Conservation (phyloP, 2,329 filamentous ascomycete species). For the Zalaria sp. region DNA sequence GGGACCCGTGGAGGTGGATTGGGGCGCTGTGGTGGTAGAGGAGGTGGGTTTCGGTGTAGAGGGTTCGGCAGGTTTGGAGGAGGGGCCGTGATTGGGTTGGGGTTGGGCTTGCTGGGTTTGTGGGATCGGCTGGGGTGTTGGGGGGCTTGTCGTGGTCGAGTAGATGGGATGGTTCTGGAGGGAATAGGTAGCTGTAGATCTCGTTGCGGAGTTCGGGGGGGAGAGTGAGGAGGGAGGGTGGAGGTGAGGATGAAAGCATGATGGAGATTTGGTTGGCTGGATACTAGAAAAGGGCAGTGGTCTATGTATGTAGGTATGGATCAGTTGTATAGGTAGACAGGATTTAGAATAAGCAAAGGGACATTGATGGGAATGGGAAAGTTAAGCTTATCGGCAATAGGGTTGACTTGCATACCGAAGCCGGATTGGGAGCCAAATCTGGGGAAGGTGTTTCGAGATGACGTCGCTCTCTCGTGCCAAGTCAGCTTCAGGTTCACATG, state of each 20-base stretch:
- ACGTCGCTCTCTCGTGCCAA: too few species aligned
- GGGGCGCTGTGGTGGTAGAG: conserved; percentile 15
- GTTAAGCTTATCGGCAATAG: too few species aligned
- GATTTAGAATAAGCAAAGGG: neutral
- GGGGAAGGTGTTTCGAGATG: too few species aligned
- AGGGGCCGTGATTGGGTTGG: neutral
- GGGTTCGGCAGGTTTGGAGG: conserved; percentile 5
- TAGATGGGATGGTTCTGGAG: neutral
- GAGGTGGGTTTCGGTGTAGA: conserved; percentile 8
- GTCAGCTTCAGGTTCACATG: too few species aligned
- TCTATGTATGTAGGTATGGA: conserved; percentile 1
- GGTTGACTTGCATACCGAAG: too few species aligned
- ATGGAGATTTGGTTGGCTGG: too few species aligned
- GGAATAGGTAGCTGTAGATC: conserved; percentile 7
- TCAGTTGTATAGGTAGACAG: neutral
- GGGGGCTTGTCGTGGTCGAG: neutral
- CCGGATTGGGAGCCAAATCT: too few species aligned
- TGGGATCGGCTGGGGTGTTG: neutral
- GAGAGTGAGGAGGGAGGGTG: conserved; percentile 4
- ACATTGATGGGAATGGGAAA: conserved; percentile 2
- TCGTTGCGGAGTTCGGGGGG: conserved; percentile 7
- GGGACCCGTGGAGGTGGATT: conserved; percentile 14
- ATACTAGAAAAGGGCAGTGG: too few species aligned
- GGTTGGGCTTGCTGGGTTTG: too few species aligned
- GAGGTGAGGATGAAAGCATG: neutral